Evolutionary conservation across 345 rosid species (phyloP).

Genomic region (Lepidium didymum): DNA sequence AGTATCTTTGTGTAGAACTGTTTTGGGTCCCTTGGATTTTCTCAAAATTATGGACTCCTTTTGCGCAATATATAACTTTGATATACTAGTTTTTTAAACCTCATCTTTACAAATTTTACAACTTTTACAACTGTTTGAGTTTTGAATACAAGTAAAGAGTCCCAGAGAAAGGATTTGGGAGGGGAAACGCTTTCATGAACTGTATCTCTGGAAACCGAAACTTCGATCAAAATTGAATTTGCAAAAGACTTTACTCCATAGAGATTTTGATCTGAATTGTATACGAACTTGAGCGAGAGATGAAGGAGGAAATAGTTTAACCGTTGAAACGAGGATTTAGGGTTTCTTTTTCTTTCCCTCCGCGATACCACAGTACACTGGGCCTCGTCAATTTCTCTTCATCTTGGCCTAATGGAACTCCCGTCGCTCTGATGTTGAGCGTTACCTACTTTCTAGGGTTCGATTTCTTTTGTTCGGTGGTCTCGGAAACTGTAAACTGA

Average conservation of each 20-base stretch:
- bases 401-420: background rate
- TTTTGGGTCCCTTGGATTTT: too few species aligned
- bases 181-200: background rate
- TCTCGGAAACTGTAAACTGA: background rate
- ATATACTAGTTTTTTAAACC: too few species aligned
- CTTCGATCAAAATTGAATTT: background rate
- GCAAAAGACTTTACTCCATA: background rate
- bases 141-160: too few species aligned
- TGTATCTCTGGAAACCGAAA: slow-evolving; percentile 1
- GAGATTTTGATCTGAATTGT: background rate
- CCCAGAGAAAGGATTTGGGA: background rate
- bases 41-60: too few species aligned
- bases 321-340: slow-evolving; percentile 15
- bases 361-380: background rate
- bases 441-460: background rate
- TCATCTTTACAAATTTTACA: too few species aligned
- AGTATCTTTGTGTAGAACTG: too few species aligned
- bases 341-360: slow-evolving; percentile 6
- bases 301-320: background rate
- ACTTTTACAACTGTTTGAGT: too few species aligned
- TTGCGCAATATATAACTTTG: too few species aligned
- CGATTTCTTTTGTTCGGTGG: background rate
- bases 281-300: background rate
- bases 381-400: background rate
- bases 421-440: background rate